Evolutionary conservation across 192 early-diverging fungal genomes (phyloP), one percentile per base, ranked within the genome.

Genomic region (Paraglomus brasilianum): DNA sequence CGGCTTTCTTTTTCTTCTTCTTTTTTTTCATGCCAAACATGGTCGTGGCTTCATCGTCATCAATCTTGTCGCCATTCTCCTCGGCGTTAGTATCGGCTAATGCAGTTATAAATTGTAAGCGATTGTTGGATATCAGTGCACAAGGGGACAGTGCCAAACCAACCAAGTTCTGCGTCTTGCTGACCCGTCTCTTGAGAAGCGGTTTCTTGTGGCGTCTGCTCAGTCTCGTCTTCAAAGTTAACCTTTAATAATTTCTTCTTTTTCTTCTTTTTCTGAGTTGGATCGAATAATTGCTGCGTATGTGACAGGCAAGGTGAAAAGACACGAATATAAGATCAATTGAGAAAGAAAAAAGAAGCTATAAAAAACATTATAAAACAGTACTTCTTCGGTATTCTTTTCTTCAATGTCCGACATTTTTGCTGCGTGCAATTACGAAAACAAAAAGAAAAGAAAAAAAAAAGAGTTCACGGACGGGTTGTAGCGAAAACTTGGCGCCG

Each of bases 11-110:
- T 84, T 91, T 91, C 77, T 92, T 92, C 81, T 92, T 92, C 75
- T 93, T 93, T 85, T 93, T 93, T 74, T 94, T 94, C 80, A 90
- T 82, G 55, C 81, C 89, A 79, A 93, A 92, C 80, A 88, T 85
- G 52, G 84, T 81, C 50, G 81, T 77, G 62, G 83, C 80, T 66
- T 88, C 86, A 36, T 79, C 83, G 49, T 83, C 86, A 38, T 73
- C 78, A 24, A 50, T 50, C 43, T 10, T 30, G 36, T 69, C 76
- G 22, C 56, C 72, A 43, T 74, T 53, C 49, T 24, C 65, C 50
- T 22, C 51, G 21, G 0, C 36, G n/a, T 38, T 42, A 17, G 21
- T 19, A 41, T 55, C 15, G 30, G 6, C 10, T 58, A 38, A 38
- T 17, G 50, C 21, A 44, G n/a, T 42, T 15, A 13, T 13, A 24